Conservation (phyloP, 2,329 filamentous ascomycete genomes). For the Grosmannia huntii region DNA sequence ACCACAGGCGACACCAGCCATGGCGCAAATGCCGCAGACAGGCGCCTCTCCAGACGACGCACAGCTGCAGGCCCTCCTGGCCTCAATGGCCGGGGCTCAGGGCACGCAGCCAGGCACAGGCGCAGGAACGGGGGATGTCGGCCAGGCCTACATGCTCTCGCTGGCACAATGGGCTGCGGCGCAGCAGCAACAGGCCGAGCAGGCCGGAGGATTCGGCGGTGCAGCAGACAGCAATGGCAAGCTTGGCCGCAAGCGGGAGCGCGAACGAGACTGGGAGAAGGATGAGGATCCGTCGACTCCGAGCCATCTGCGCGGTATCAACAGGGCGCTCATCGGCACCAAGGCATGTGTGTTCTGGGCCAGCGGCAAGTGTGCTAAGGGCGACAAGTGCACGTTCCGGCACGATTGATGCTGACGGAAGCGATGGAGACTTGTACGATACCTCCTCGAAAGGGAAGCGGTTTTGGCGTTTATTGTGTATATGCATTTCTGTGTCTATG, state of each 20-base stretch:
- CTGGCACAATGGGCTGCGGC: conserved; percentile 8
- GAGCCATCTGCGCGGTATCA: conserved; percentile 29
- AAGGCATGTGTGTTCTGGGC: conserved; percentile 59
- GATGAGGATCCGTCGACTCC: conserved; percentile 22
- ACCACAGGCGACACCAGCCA: neutral
- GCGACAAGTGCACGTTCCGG: conserved; percentile 61
- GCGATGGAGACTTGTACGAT: neutral
- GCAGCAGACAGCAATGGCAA: conserved; percentile 1
- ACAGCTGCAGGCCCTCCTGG: conserved; percentile 1
- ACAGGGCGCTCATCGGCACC: conserved; percentile 49
- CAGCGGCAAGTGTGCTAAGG: conserved; percentile 59
- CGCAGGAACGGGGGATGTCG: neutral
- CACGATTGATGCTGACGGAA: conserved; percentile 37
- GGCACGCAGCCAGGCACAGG: neutral
- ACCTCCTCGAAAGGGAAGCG: neutral
- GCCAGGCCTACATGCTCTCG: conserved; percentile 7
- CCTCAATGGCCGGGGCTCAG: neutral
- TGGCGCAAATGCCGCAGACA: neutral
- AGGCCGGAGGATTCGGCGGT: neutral
- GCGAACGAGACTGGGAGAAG: conserved; percentile 18
- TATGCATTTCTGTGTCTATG: neutral
- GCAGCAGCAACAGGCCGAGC: conserved; percentile 2
- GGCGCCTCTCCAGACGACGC: conserved; percentile 1
- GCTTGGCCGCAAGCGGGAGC: conserved; percentile 13
- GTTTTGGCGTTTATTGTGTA: neutral